Conservation (phyloP, 2,329 filamentous ascomycete genomes). For the Ophiostoma tasmaniense region DNA sequence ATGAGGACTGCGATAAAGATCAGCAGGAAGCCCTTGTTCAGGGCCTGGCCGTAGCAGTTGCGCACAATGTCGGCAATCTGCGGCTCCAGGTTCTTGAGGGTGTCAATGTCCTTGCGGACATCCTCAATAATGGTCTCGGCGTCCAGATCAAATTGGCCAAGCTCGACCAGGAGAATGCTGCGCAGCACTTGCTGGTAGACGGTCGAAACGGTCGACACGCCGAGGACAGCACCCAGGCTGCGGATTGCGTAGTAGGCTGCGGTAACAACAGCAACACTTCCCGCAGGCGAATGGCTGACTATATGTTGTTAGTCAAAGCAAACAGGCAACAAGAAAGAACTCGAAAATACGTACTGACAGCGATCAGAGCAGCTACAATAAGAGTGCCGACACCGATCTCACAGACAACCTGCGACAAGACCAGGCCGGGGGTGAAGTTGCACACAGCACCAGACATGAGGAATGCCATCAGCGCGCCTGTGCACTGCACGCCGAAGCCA, state of each 20-base stretch:
- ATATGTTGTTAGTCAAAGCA: not conserved
- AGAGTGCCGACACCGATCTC: not conserved
- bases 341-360: not conserved
- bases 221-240: not conserved
- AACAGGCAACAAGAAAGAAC: not conserved
- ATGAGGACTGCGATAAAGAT: not conserved
- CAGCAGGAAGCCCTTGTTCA: constrained; percentile 3
- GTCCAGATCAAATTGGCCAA: not conserved
- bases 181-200: constrained; percentile 1
- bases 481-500: not conserved
- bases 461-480: not conserved
- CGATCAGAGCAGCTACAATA: not conserved
- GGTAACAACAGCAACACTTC: not conserved
- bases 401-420: not conserved
- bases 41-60: constrained; percentile 1
- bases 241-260: not conserved
- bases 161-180: not conserved
- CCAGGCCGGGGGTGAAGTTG: not conserved
- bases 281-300: not conserved
- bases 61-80: constrained; percentile 1
- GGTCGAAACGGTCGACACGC: not conserved
- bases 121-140: not conserved
- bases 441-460: not conserved
- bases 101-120: not conserved
- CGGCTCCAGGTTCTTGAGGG: not conserved